Evolutionary conservation across 139 green algal species (phyloP).

Genomic region (Chlorella sp.): DNA sequence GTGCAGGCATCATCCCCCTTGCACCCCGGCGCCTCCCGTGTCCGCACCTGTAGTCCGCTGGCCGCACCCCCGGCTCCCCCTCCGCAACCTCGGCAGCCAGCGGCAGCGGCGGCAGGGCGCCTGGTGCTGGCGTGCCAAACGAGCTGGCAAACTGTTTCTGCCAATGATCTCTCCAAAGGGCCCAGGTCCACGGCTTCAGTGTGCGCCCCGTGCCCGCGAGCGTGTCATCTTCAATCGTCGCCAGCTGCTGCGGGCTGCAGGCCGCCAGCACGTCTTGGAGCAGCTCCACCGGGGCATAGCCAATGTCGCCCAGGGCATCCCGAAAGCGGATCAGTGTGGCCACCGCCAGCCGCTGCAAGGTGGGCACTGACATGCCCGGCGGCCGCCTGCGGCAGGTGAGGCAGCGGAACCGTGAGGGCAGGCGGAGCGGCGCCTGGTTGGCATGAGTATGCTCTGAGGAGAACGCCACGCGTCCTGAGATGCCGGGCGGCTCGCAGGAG

Average conservation of each 20-base stretch:
- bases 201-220: slow-evolving; percentile 5
- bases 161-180: neutral
- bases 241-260: slow-evolving; percentile 8
- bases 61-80: neutral
- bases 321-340: neutral
- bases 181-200: slow-evolving; percentile 9
- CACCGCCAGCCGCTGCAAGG: slow-evolving; percentile 8
- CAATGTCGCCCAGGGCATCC: neutral
- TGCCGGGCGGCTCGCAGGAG: too few species aligned
- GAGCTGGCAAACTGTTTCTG: neutral
- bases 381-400: neutral
- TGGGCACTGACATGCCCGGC: slow-evolving; percentile 1
- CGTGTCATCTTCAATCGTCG: slow-evolving; percentile 17
- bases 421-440: too few species aligned
- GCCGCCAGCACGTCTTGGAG: slow-evolving; percentile 10
- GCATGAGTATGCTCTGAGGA: too few species aligned
- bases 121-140: neutral
- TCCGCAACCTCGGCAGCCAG: neutral
- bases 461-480: too few species aligned
- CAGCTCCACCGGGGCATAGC: slow-evolving; percentile 1
- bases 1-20: neutral
- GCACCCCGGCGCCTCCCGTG: neutral
- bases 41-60: slow-evolving; percentile 15
- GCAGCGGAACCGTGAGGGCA: neutral
- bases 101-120: slow-evolving; percentile 7